Evolutionary conservation across 2,329 filamentous ascomycete genomes (phyloP).

Genomic region (Tothia fuscella): DNA sequence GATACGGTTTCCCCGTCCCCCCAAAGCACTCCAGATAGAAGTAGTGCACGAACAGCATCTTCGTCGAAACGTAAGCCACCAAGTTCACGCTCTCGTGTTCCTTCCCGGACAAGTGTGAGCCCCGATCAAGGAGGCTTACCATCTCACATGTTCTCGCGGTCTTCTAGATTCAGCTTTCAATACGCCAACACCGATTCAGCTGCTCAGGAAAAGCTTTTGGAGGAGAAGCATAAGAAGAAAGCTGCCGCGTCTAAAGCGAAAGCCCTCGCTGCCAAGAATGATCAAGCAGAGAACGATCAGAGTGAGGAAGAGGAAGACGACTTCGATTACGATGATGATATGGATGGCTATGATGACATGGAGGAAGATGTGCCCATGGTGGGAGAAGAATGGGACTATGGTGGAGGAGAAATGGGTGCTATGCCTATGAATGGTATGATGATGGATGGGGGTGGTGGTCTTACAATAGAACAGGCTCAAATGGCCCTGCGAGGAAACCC

Average conservation of each 20-base stretch:
- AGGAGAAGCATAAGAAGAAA: conserved; percentile 58
- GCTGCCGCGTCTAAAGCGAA: conserved; percentile 49
- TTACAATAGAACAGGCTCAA: background rate
- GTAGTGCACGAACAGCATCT: background rate
- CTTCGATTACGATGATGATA: conserved; percentile 23
- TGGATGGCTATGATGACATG: conserved; percentile 19
- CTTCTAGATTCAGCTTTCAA: conserved; percentile 72
- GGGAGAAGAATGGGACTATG: conserved; percentile 10
- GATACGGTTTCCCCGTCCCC: conserved; percentile 4
- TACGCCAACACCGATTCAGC: conserved; percentile 58
- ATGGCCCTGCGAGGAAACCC: conserved; percentile 8
- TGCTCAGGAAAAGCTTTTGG: conserved; percentile 54
- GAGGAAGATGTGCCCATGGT: conserved; percentile 9
- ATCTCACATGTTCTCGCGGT: conserved; percentile 47
- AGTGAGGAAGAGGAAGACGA: conserved; percentile 19
- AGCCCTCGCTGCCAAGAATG: conserved; percentile 27
- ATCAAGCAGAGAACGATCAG: conserved; percentile 2
- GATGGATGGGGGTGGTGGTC: background rate
- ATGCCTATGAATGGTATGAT: background rate
- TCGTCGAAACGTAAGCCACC: conserved; percentile 4
- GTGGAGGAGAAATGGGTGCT: conserved; percentile 5
- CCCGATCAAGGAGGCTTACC: conserved; percentile 4
- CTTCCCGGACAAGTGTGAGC: conserved; percentile 1
- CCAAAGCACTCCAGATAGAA: background rate
- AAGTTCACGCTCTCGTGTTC: background rate